Evolutionary conservation across 148 eudicot species (phyloP).

Genomic region (Chenopodium quinoa): DNA sequence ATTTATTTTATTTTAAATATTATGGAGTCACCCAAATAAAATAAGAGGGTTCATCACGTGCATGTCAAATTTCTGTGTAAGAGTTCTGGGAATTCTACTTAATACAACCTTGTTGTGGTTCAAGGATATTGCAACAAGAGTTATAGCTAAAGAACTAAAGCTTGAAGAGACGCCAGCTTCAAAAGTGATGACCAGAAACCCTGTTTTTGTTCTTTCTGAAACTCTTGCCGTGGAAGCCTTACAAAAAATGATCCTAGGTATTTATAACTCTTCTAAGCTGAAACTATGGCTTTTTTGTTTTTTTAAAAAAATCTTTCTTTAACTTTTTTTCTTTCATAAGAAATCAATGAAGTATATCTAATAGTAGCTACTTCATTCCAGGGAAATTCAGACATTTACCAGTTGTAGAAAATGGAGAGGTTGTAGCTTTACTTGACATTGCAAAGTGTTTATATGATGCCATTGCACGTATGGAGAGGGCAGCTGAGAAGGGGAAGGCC

Average conservation of each 20-base stretch:
- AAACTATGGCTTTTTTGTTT: background rate
- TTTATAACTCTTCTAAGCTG: background rate
- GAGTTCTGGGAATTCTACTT: background rate
- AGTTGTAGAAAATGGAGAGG: conserved; percentile 93
- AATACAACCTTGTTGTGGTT: conserved; percentile 20
- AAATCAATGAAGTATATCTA: background rate
- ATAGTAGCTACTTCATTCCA: conserved; percentile 23
- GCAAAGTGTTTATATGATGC: conserved; percentile 97
- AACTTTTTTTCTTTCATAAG: background rate
- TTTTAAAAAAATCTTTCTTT: background rate
- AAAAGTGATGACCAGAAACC: conserved; percentile 93
- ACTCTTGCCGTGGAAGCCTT: conserved; percentile 94
- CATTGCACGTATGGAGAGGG: conserved; percentile 95
- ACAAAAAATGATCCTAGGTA: conserved; percentile 98
- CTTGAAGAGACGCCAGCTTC: conserved; percentile 90
- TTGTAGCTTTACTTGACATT: conserved; percentile 91
- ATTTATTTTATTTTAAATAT: too few species aligned
- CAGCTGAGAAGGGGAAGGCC: conserved; percentile 96
- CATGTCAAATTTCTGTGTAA: background rate
- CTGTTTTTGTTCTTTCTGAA: conserved; percentile 87
- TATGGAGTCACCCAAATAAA: background rate
- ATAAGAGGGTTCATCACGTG: background rate
- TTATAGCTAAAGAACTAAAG: conserved; percentile 79
- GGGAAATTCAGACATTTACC: conserved; percentile 98
- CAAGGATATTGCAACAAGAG: conserved; percentile 89